Conservation (phyloP, 2,329 filamentous ascomycete species). For the Fusarium dimerum region DNA sequence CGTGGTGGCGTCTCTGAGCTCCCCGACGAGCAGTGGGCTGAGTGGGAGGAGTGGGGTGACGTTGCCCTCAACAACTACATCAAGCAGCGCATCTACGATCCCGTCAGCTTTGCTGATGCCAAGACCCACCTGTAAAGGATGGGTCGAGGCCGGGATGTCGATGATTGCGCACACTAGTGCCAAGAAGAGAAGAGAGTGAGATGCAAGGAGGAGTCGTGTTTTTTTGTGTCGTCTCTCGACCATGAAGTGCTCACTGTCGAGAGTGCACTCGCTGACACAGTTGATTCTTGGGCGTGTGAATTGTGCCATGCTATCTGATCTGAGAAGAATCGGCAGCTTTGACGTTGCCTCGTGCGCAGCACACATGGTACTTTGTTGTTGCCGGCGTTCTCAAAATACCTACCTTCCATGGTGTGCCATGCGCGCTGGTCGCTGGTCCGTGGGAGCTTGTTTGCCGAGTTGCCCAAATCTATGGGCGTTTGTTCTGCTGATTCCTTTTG, state of each 20-base stretch:
- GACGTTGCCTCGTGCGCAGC: background rate
- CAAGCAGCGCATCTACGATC: constrained; percentile 62
- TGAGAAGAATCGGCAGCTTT: background rate
- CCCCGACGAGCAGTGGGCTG: constrained; percentile 67
- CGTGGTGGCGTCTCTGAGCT: constrained; percentile 74
- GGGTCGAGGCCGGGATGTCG: background rate
- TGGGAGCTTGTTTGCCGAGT: constrained; percentile 23
- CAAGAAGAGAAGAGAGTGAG: background rate
- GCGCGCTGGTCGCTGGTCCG: constrained; percentile 19
- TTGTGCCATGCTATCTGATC: background rate
- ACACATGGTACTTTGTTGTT: background rate
- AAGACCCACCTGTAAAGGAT: constrained; percentile 33
- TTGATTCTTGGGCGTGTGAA: constrained; percentile 18
- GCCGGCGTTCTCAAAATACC: constrained; percentile 17
- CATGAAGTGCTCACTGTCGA: constrained; percentile 23
- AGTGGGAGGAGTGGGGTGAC: constrained; percentile 73
- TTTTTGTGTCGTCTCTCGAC: constrained; percentile 2
- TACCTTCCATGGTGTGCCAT: constrained; percentile 15
- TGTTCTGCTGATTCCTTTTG: constrained; percentile 18
- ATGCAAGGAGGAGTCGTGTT: constrained; percentile 6
- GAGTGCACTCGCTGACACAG: constrained; percentile 20
- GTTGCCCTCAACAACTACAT: constrained; percentile 62
- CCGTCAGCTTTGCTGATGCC: constrained; percentile 44
- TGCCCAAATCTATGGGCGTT: constrained; percentile 15
- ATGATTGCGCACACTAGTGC: constrained; percentile 20